phyloP scores from a whole-genome alignment of 2,329 filamentous ascomycete genomes.

The Aspergillus awamori region DNA sequence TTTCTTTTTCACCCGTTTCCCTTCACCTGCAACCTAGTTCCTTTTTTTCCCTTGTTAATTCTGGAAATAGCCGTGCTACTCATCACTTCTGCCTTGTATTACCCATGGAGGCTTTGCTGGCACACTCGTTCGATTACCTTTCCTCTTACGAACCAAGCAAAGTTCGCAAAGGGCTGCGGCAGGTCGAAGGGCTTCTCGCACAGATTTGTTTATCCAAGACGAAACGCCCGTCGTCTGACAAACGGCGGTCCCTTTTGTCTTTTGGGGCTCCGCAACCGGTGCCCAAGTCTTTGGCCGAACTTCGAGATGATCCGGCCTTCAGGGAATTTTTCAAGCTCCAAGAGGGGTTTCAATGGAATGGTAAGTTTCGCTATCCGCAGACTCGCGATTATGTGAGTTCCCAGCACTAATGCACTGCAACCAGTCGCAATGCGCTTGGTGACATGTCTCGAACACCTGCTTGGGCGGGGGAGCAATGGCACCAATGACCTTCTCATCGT shows the following conservation, averaged over 20 bases:
- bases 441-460: conserved; percentile 79
- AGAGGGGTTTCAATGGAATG: conserved; percentile 97
- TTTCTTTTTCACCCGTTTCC: conserved; percentile 6
- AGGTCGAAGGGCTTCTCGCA: conserved; percentile 90
- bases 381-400: not conserved
- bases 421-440: conserved; percentile 80
- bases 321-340: conserved; percentile 95
- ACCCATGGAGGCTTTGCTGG: conserved; percentile 85
- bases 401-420: conserved; percentile 9
- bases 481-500: conserved; percentile 88
- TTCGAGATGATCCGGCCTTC: conserved; percentile 84
- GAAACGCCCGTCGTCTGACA: conserved; percentile 43
- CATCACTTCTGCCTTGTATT: conserved; percentile 2
- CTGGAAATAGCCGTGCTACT: conserved; percentile 3
- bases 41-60: not conserved
- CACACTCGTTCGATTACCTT: conserved; percentile 93
- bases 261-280: conserved; percentile 46
- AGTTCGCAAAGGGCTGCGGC: conserved; percentile 88
- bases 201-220: conserved; percentile 81
- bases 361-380: conserved; percentile 42
- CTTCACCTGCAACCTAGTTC: conserved; percentile 3
- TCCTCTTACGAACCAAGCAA: conserved; percentile 88
- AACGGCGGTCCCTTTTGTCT: conserved; percentile 46
- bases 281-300: conserved; percentile 67
- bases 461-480: conserved; percentile 78